These are phyloP conservation scores for Alectoria sarmentosa DNA, from an alignment of 495 filamentous ascomycete genomes.

Conservation along the genomic window DNA sequence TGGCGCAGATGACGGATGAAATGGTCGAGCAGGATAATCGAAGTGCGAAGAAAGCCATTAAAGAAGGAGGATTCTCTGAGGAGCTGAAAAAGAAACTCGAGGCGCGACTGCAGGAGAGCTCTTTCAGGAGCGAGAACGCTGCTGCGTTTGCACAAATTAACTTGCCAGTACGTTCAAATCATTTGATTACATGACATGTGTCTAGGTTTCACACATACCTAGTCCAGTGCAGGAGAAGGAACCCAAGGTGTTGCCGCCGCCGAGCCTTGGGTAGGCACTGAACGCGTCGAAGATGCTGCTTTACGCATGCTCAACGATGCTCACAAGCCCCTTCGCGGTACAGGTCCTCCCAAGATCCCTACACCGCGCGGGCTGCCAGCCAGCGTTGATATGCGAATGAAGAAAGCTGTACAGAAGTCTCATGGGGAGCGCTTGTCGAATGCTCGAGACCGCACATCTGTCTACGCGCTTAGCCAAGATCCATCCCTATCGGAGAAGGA, in stretches of 20 bases:
- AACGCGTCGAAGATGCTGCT: constrained; percentile 64
- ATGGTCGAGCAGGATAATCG: constrained; percentile 62
- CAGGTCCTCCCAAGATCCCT: constrained; percentile 32
- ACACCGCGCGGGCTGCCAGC: constrained; percentile 29
- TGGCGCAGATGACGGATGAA: constrained; percentile 76
- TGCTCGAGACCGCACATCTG: constrained; percentile 70
- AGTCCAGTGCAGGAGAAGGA: constrained; percentile 60
- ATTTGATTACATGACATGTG: background rate
- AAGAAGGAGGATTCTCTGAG: constrained; percentile 80
- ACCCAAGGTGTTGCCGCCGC: constrained; percentile 65
- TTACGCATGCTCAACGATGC: constrained; percentile 85
- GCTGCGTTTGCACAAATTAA: constrained; percentile 59
- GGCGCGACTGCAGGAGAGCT: constrained; percentile 60
- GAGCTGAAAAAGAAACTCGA: constrained; percentile 72
- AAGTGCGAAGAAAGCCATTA: constrained; percentile 64
- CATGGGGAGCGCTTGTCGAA: constrained; percentile 58
- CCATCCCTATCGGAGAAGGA: constrained; percentile 58
- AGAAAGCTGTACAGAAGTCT: constrained; percentile 35
- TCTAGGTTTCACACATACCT: constrained; percentile 12
- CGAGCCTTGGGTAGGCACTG: constrained; percentile 71
- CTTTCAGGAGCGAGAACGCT: constrained; percentile 64
- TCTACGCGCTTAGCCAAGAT: constrained; percentile 60
- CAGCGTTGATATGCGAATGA: constrained; percentile 53
- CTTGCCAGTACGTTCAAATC: constrained; percentile 45
- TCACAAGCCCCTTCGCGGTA: constrained; percentile 59